A percentile compares a stretch with the other conserved stretches of the same genome.
Conservation (phyloP, 345 rosid species). For the Noccaea bulbosa region DNA sequence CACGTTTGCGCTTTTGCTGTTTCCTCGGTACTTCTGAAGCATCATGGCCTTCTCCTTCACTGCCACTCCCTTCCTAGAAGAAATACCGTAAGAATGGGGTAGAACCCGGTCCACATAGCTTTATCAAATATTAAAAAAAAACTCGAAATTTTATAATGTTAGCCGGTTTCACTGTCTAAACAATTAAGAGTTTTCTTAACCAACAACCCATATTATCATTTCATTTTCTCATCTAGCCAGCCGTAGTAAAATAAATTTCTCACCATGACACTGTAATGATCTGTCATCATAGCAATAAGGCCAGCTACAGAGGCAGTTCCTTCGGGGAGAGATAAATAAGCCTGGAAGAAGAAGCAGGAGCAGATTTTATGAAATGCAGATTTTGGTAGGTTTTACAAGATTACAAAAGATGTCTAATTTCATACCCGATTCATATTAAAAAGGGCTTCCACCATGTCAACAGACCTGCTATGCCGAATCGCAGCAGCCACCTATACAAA, state of each 20-base stretch:
- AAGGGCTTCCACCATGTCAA: constrained; percentile 92
- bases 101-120: constrained; percentile 29
- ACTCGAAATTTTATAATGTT: background rate
- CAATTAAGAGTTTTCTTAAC: constrained; percentile 4
- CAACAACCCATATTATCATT: constrained; percentile 28
- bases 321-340: constrained; percentile 92
- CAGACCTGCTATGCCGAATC: constrained; percentile 65
- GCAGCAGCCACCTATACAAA: constrained; percentile 65
- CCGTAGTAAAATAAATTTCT: constrained; percentile 31
- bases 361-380: constrained; percentile 16
- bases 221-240: constrained; percentile 8
- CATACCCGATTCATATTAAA: constrained; percentile 81
- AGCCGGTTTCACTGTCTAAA: constrained; percentile 5
- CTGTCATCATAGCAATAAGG: constrained; percentile 97
- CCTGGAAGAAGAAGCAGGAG: constrained; percentile 54
- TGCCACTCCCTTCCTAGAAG: constrained; percentile 78
- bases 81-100: constrained; percentile 32
- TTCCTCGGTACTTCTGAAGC: constrained; percentile 52
- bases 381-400: background rate
- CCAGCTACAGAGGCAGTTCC: constrained; percentile 95
- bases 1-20: constrained; percentile 65
- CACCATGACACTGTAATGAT: constrained; percentile 91
- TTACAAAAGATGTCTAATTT: background rate
- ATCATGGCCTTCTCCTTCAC: constrained; percentile 73
- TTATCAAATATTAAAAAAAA: constrained; percentile 19